phyloP scores from a whole-genome alignment of 2,329 filamentous ascomycete species.

The Aureobasidium melanogenum region DNA sequence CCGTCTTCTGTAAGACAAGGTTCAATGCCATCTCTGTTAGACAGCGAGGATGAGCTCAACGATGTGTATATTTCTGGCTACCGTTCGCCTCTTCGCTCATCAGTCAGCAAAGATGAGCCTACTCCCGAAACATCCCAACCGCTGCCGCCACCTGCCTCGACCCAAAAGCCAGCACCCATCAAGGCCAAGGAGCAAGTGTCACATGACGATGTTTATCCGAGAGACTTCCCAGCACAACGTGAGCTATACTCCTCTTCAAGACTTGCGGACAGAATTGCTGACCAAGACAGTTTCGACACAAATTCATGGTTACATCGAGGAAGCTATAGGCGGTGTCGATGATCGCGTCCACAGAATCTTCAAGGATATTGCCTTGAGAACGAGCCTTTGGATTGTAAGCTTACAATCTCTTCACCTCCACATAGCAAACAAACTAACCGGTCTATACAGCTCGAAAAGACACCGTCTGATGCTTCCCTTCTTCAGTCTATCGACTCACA shows the following conservation, averaged over 20 bases:
- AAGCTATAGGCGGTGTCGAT: background rate
- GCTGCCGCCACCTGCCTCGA: background rate
- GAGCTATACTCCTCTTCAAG: background rate
- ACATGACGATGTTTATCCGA: background rate
- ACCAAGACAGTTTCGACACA: background rate
- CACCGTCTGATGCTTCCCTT: background rate
- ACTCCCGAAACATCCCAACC: background rate
- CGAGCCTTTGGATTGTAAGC: background rate
- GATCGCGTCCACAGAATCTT: background rate
- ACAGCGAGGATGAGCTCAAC: background rate
- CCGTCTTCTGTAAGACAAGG: background rate
- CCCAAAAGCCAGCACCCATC: background rate
- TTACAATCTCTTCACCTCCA: rapidly evolving
- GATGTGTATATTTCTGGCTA: background rate
- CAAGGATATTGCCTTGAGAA: background rate
- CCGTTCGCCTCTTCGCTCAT: background rate
- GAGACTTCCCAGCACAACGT: background rate
- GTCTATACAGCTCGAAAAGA: background rate
- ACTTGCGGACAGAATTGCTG: background rate
- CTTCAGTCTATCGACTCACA: background rate
- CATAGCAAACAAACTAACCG: background rate
- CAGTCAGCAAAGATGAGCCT: background rate
- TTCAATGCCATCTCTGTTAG: background rate
- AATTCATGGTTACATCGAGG: background rate
- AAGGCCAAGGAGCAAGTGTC: no score